Evolutionary conservation across 257 asterid genomes (phyloP).

Genomic region (Gentiana dahurica): DNA sequence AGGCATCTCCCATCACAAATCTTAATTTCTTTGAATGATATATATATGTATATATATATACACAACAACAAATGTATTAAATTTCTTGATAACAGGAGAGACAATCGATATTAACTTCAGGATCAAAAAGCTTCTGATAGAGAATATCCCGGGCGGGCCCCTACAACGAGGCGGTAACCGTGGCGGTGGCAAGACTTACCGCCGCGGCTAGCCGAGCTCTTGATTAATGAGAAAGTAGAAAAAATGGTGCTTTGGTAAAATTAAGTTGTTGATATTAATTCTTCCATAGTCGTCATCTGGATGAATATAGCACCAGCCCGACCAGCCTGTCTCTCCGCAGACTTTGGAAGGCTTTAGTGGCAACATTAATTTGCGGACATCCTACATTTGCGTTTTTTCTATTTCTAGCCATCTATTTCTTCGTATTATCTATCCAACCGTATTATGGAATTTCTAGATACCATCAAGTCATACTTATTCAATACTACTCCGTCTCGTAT

Average conservation of each 20-base stretch:
- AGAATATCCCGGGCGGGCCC: too few species aligned
- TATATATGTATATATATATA: background rate
- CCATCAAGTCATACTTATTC: too few species aligned
- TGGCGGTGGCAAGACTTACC: conserved; percentile 34
- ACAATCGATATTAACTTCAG: background rate
- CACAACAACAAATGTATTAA: background rate
- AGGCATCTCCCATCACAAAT: conserved; percentile 15
- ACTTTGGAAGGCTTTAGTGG: conserved; percentile 23
- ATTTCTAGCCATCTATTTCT: conserved; percentile 25
- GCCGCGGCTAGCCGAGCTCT: conserved; percentile 48
- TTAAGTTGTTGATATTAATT: background rate
- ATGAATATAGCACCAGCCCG: conserved; percentile 15
- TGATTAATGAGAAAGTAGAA: background rate
- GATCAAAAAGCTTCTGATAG: background rate
- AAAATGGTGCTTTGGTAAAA: conserved; percentile 1
- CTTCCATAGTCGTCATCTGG: conserved; percentile 6
- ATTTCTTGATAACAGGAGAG: background rate
- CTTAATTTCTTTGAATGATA: background rate
- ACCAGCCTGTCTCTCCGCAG: conserved; percentile 9
- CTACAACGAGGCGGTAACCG: conserved; percentile 19
- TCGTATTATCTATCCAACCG: background rate
- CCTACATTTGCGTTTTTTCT: conserved; percentile 25
- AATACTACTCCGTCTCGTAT: too few species aligned
- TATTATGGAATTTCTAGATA: too few species aligned
- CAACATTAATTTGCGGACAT: conserved; percentile 12